These are phyloP conservation scores for Yamadazyma sp. DNA, from an alignment of 1,139 yeast species.

Conservation along the genomic window DNA sequence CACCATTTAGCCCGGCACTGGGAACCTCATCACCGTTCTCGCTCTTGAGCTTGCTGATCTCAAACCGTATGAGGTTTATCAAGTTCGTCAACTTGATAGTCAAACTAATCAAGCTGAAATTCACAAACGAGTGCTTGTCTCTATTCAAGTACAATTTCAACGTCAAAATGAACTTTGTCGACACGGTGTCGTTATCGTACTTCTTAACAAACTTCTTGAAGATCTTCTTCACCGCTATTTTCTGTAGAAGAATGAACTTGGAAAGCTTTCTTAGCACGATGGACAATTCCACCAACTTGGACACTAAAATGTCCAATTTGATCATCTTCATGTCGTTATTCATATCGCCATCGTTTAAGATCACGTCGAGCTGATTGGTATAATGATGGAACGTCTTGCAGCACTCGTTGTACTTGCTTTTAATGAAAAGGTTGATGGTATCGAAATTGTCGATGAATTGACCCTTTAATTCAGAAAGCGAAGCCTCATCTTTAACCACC, in stretches of 20 bases:
- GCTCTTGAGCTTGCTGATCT: slow-evolving; percentile 12
- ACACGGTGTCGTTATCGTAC: slow-evolving; percentile 31
- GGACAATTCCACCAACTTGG: slow-evolving; percentile 49
- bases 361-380: slow-evolving; percentile 17
- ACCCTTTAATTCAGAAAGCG: slow-evolving; percentile 23
- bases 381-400: slow-evolving; percentile 27
- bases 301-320: slow-evolving; percentile 28
- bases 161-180: slow-evolving; percentile 41
- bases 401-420: slow-evolving; percentile 67
- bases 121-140: slow-evolving; percentile 56
- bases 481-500: slow-evolving; percentile 4
- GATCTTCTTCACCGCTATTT: slow-evolving; percentile 77
- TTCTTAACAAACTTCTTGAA: slow-evolving; percentile 78
- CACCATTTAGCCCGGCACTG: neutral
- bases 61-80: slow-evolving; percentile 22
- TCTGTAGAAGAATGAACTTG: slow-evolving; percentile 75
- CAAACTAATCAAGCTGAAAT: slow-evolving; percentile 62
- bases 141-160: slow-evolving; percentile 36
- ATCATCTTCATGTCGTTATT: slow-evolving; percentile 14
- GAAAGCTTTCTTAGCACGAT: slow-evolving; percentile 67
- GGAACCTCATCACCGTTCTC: neutral
- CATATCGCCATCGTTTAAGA: slow-evolving; percentile 8
- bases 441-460: slow-evolving; percentile 52
- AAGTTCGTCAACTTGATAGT: slow-evolving; percentile 34
- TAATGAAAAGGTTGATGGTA: slow-evolving; percentile 57